Percentiles rank a stretch among this genome's conserved stretches.
Conservation (phyloP, 768 basidiomycete genomes). For the Trametes coccinea region DNA sequence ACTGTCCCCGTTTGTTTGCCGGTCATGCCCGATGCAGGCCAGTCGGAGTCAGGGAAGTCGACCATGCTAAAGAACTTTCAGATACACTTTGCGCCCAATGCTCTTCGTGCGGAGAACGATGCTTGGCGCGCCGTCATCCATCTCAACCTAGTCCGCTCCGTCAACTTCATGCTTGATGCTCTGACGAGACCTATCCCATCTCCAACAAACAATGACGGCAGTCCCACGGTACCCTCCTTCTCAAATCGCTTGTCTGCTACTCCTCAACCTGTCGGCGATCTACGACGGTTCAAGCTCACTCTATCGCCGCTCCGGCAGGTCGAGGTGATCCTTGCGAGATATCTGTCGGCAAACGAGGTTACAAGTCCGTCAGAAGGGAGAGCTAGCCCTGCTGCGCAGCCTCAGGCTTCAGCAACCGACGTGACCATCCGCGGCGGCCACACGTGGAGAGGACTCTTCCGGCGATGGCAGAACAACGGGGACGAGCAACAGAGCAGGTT, state of each 20-base stretch:
- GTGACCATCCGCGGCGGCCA: constrained; percentile 47
- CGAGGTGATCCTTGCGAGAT: constrained; percentile 48
- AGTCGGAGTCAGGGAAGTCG: constrained; percentile 69
- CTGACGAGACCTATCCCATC: constrained; percentile 33
- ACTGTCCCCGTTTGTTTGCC: no score
- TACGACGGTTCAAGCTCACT: constrained; percentile 49
- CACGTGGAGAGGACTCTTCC: constrained; percentile 52
- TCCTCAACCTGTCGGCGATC: constrained; percentile 27
- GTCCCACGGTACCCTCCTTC: constrained; percentile 6
- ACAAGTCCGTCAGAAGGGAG: constrained; percentile 16
- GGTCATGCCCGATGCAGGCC: constrained; percentile 40
- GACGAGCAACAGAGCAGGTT: constrained; percentile 20
- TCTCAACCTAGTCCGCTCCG: constrained; percentile 63
- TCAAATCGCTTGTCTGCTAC: constrained; percentile 16
- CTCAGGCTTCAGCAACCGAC: constrained; percentile 51
- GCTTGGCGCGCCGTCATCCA: constrained; percentile 68
- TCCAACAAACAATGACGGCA: constrained; percentile 13
- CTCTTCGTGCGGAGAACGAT: constrained; percentile 56
- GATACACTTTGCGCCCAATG: constrained; percentile 57
- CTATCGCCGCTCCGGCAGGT: constrained; percentile 58
- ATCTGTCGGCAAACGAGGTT: constrained; percentile 38
- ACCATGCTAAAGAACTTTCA: constrained; percentile 70
- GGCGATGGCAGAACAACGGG: not conserved
- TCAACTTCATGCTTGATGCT: constrained; percentile 44
- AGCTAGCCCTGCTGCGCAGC: constrained; percentile 36